Conservation (phyloP, 306 rosid genomes). For the Echinosophora koreensis region DNA sequence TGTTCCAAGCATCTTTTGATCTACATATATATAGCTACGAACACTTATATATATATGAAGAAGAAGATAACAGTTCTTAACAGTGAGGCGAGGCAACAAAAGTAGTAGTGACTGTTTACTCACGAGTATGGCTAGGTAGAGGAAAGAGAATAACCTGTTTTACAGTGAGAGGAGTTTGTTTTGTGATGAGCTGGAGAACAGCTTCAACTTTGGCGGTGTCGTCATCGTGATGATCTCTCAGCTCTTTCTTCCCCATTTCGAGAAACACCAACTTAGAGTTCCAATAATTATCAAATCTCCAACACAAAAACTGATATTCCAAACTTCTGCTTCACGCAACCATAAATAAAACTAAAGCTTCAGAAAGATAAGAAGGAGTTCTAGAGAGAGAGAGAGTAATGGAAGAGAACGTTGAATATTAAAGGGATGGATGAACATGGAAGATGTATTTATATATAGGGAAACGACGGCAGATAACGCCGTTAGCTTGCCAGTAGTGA, state of each 20-base stretch:
- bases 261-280: conserved; percentile 33
- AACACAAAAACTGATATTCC: conserved; percentile 61
- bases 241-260: conserved; percentile 88
- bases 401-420: conserved; percentile 45
- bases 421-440: conserved; percentile 36
- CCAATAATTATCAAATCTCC: conserved; percentile 48
- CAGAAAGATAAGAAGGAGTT: conserved; percentile 12
- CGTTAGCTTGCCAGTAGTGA: conserved; percentile 58
- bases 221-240: conserved; percentile 47
- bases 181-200: conserved; percentile 77
- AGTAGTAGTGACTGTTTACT: not conserved
- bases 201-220: conserved; percentile 69
- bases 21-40: no score
- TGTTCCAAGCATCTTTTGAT: no score
- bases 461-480: conserved; percentile 73
- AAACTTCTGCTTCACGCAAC: conserved; percentile 89
- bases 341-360: conserved; percentile 30
- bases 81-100: not conserved
- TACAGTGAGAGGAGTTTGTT: conserved; percentile 79
- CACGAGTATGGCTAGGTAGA: not conserved
- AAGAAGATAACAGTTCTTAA: not conserved
- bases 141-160: conserved; percentile 69
- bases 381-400: conserved; percentile 21
- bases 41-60: not conserved
- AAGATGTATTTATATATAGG: conserved; percentile 66